Evolutionary conservation across 2,329 filamentous ascomycete species (phyloP), one percentile per base, ranked within the genome.

Genomic region (Torrubiella hemipterigena): DNA sequence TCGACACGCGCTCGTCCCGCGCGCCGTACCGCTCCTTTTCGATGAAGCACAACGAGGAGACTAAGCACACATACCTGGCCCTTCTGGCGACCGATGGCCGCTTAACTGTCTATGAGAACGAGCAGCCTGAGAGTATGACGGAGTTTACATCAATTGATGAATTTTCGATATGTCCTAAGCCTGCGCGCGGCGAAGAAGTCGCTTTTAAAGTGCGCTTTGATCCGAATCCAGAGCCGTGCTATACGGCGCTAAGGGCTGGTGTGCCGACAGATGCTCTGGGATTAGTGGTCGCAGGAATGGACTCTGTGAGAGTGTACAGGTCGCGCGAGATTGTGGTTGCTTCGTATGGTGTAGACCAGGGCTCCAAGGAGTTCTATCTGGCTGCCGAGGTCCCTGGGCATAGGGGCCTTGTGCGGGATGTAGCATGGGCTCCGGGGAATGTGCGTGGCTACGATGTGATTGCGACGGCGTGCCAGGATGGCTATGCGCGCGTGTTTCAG

Each of bases 391-490:
- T 96, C 12, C 64, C 65, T 18, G 76, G 77, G 2, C 82, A 94
- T 44, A 67, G 73, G 7, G 77, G 78, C 1, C 66, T 96, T 23
- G 81, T 95, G 6, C 70, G 89, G 29, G 87, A 95, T 51, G 73
- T 95, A 2, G 79, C 84, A 3, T 98, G 91, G 91, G 85, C 89
- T 1, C 81, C 86, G 29, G 89, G 86, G 10, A 93, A 86, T 41
- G 85, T 93, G 45, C 67, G 87, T 23, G 89, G 89, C 2, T 89
- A 84, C 51, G 91, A 98, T 52, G 70, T 89, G 35, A 71, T 96
- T 44, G 91, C 89, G 4, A 93, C 87, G 6, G 89, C 86, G 3
- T 91, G 84, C 50, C 93, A 93, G 54, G 91, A 98, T 50, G 89
- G 91, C 4, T 78, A 76, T 44, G 76, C 95, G 24, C 72, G 89